These are phyloP conservation scores for Dissophora globulifera DNA, from an alignment of 192 early-diverging fungal species.

Conservation along the genomic window DNA sequence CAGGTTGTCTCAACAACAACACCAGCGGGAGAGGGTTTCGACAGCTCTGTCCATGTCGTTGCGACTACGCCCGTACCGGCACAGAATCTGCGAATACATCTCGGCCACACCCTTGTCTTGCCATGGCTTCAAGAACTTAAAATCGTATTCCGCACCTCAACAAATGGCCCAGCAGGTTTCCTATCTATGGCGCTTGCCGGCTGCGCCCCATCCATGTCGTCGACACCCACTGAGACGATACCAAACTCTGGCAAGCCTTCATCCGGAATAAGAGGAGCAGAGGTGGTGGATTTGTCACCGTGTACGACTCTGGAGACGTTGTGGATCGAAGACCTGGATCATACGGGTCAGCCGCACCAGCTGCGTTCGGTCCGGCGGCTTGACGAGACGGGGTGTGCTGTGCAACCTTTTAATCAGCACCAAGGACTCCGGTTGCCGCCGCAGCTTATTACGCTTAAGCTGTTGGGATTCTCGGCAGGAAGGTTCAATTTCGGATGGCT, in stretches of 20 bases:
- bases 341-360: not conserved
- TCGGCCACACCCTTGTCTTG: not conserved
- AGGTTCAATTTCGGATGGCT: conserved; percentile 22
- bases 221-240: no score
- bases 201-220: no score
- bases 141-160: conserved; percentile 3
- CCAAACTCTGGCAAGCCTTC: no score
- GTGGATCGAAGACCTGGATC: conserved; percentile 17
- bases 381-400: not conserved
- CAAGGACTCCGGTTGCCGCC: conserved; percentile 7
- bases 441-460: not conserved
- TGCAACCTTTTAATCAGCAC: conserved; percentile 1
- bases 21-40: no score
- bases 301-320: conserved; percentile 2
- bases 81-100: not conserved
- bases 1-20: no score
- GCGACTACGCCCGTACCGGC: not conserved
- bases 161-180: not conserved
- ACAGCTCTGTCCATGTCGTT: not conserved
- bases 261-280: no score
- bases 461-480: conserved; percentile 5
- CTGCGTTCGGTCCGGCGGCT: not conserved
- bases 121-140: conserved; percentile 9
- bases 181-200: no score
- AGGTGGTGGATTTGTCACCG: conserved; percentile 5